phyloP scores from a whole-genome alignment of 1,139 yeast species.

The Sugiyamaella novakii region DNA sequence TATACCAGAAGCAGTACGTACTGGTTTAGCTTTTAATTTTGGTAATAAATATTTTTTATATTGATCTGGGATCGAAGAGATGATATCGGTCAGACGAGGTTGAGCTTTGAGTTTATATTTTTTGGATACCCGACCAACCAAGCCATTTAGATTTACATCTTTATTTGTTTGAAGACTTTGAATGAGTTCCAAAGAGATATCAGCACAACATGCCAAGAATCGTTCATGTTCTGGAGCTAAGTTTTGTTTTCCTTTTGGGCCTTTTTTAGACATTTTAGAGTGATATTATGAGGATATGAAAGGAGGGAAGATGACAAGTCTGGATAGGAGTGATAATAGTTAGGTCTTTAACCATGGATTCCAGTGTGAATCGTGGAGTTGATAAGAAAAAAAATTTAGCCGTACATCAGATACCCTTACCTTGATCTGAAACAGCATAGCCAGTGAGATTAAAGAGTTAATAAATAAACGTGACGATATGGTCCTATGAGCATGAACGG shows the following conservation, averaged over 20 bases:
- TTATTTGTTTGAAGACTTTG: constrained; percentile 71
- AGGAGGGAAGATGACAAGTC: too few species aligned
- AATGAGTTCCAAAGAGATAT: constrained; percentile 84
- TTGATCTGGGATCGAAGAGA: constrained; percentile 94
- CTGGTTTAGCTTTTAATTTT: constrained; percentile 95
- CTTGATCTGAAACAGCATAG: too few species aligned
- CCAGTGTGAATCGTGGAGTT: too few species aligned
- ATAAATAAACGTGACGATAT: too few species aligned
- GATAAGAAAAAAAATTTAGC: constrained; percentile 8
- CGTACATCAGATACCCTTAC: too few species aligned
- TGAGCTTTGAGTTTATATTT: constrained; percentile 89
- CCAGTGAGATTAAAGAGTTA: too few species aligned
- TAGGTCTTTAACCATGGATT: too few species aligned
- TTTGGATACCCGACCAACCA: constrained; percentile 82
- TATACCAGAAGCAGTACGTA: constrained; percentile 94
- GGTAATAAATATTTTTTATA: constrained; percentile 89
- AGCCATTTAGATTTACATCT: constrained; percentile 87
- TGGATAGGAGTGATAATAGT: too few species aligned
- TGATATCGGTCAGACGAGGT: constrained; percentile 93
- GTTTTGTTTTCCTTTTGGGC: constrained; percentile 36
- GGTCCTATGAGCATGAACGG: too few species aligned
- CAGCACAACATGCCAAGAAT: constrained; percentile 90
- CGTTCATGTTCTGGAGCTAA: constrained; percentile 74
- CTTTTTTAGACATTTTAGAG: constrained; percentile 22
- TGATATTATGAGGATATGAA: too few species aligned